These are phyloP conservation scores for Tylopilus sp. DNA, from an alignment of 1,284 basidiomycete genomes.

Conservation along the genomic window DNA sequence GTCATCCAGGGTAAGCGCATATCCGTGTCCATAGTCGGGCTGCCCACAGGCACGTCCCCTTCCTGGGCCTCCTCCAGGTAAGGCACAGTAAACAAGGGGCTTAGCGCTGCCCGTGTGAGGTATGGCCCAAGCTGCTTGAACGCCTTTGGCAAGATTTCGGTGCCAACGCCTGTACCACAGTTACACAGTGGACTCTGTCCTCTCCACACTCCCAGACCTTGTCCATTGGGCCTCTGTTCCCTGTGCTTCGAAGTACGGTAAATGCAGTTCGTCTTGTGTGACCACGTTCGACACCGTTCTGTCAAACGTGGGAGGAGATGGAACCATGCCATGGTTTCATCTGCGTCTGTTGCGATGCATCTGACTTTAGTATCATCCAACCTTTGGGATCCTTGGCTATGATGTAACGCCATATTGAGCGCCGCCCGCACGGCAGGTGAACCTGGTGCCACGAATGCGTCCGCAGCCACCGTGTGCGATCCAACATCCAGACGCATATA, in stretches of 20 bases:
- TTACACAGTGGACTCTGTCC: constrained; percentile 34
- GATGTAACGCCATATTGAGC: neutral
- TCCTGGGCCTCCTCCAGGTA: constrained; percentile 43
- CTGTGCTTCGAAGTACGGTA: constrained; percentile 27
- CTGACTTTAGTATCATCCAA: constrained; percentile 1
- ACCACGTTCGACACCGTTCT: constrained; percentile 55
- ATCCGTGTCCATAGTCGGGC: too few relatives aligned
- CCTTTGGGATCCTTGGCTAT: neutral
- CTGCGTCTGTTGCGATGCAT: constrained; percentile 10
- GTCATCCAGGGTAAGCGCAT: too few relatives aligned
- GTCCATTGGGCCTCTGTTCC: neutral
- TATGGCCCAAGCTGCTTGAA: constrained; percentile 37
- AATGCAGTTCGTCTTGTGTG: constrained; percentile 44
- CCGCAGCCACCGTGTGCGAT: constrained; percentile 45
- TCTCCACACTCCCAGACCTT: neutral
- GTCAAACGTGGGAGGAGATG: constrained; percentile 46
- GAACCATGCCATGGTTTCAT: constrained; percentile 45
- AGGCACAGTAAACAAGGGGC: constrained; percentile 49
- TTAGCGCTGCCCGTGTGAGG: constrained; percentile 48
- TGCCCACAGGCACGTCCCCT: neutral
- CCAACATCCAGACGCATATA: constrained; percentile 44
- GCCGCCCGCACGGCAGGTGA: neutral
- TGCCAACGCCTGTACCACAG: constrained; percentile 47
- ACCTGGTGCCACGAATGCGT: constrained; percentile 44
- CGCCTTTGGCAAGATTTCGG: constrained; percentile 29